These are phyloP conservation scores for Eimeria zaria DNA, from an alignment of 169 alveolate species.

Conservation along the genomic window DNA sequence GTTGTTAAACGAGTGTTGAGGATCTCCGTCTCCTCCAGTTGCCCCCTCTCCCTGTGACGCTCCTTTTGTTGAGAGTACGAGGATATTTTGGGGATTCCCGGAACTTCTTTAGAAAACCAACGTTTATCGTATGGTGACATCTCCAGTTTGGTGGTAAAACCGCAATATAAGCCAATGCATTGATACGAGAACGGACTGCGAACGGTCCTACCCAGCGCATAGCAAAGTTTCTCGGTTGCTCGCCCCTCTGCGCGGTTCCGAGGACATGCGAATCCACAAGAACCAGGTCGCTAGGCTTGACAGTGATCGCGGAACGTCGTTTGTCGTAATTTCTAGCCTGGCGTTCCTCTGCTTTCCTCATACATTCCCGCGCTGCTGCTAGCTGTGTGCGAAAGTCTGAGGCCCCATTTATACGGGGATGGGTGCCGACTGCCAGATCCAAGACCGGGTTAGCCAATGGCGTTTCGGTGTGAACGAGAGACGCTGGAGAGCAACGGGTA, in stretches of 20 bases:
- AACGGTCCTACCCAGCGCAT: background rate
- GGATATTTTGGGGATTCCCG: background rate
- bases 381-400: background rate
- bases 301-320: background rate
- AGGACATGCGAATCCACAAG: background rate
- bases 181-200: background rate
- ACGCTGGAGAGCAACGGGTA: background rate
- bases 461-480: background rate
- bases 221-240: background rate
- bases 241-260: background rate
- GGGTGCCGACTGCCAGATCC: too few relatives aligned
- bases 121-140: background rate
- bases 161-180: background rate
- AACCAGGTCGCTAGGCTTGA: background rate
- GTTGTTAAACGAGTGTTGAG: background rate
- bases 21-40: background rate
- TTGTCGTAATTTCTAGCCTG: background rate
- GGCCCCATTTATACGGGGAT: too few relatives aligned
- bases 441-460: background rate
- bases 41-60: background rate
- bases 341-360: background rate
- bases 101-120: background rate
- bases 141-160: background rate
- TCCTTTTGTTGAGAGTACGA: background rate
- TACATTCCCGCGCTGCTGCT: background rate